These are phyloP conservation scores for Beta corolliflora DNA, from an alignment of 179 eudicot genomes.

Conservation along the genomic window DNA sequence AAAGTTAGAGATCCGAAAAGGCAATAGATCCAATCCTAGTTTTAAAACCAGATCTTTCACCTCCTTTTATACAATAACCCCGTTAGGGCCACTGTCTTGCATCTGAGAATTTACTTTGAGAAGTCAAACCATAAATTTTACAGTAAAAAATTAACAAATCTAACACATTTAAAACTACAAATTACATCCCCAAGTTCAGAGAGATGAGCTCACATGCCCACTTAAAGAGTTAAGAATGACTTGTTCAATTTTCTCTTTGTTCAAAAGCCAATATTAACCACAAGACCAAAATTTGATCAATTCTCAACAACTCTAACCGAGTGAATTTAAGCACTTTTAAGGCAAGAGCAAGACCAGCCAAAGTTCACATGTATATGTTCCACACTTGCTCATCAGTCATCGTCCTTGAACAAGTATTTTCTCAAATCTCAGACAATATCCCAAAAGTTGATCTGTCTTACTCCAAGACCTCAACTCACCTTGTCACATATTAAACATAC, in stretches of 20 bases:
- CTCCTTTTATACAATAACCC: no score
- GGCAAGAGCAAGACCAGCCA: neutral
- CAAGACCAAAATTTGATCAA: neutral
- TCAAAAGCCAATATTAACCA: neutral
- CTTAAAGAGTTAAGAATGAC: neutral
- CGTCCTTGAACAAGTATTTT: neutral
- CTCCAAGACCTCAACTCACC: neutral
- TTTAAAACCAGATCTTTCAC: no score
- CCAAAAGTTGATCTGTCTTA: conserved; percentile 8
- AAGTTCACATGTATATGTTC: conserved; percentile 1
- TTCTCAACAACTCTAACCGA: neutral
- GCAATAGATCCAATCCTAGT: no score
- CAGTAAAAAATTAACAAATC: no score
- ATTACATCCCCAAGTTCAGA: no score
- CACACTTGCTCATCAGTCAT: neutral
- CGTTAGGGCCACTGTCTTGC: neutral
- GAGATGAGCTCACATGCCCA: no score
- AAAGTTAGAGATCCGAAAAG: no score
- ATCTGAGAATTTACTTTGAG: neutral
- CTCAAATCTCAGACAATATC: conserved; percentile 2
- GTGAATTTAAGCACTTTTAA: neutral
- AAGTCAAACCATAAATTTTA: neutral
- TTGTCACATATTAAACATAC: conserved; percentile 1
- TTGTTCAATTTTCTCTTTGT: neutral
- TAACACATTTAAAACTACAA: no score